A percentile compares a stretch with the other conserved stretches of the same genome.
Evolutionary conservation across 2,329 filamentous ascomycete species (phyloP).

Genomic region (Colletotrichum sp.): DNA sequence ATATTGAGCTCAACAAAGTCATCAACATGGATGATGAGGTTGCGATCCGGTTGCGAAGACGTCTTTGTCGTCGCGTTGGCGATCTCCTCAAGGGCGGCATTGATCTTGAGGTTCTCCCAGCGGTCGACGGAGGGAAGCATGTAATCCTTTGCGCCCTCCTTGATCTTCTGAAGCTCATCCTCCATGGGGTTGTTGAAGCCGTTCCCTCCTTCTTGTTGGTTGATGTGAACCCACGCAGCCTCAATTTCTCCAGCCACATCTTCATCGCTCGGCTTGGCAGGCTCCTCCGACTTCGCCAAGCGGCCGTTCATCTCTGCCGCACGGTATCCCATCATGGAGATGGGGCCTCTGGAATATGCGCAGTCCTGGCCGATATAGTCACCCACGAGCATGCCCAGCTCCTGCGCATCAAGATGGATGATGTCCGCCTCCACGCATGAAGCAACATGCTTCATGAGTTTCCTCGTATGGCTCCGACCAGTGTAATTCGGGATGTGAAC

Average conservation of each 20-base stretch:
- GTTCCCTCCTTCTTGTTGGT: slow-evolving; percentile 25
- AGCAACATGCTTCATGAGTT: slow-evolving; percentile 67
- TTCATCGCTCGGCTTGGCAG: slow-evolving; percentile 37
- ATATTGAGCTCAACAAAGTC: slow-evolving; percentile 81
- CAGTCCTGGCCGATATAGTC: slow-evolving; percentile 71
- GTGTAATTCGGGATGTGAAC: slow-evolving; percentile 39
- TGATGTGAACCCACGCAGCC: slow-evolving; percentile 27
- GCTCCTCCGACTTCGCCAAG: slow-evolving; percentile 53
- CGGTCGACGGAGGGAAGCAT: slow-evolving; percentile 45
- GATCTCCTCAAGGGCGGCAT: slow-evolving; percentile 62
- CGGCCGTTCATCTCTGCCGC: slow-evolving; percentile 61
- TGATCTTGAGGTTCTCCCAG: slow-evolving; percentile 68
- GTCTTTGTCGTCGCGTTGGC: slow-evolving; percentile 19
- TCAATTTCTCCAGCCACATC: slow-evolving; percentile 29
- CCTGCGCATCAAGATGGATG: slow-evolving; percentile 70
- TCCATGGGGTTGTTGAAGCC: slow-evolving; percentile 37
- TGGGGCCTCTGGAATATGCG: slow-evolving; percentile 49
- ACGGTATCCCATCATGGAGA: slow-evolving; percentile 62
- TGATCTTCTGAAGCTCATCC: slow-evolving; percentile 49
- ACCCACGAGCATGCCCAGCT: slow-evolving; percentile 72
- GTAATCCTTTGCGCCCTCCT: slow-evolving; percentile 36
- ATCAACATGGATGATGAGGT: slow-evolving; percentile 77
- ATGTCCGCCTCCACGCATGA: slow-evolving; percentile 68
- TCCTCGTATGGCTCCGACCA: slow-evolving; percentile 24
- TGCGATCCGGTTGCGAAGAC: slow-evolving; percentile 33